These are phyloP conservation scores for Pisolithus sp. DNA, from an alignment of 768 basidiomycete species.

Conservation along the genomic window DNA sequence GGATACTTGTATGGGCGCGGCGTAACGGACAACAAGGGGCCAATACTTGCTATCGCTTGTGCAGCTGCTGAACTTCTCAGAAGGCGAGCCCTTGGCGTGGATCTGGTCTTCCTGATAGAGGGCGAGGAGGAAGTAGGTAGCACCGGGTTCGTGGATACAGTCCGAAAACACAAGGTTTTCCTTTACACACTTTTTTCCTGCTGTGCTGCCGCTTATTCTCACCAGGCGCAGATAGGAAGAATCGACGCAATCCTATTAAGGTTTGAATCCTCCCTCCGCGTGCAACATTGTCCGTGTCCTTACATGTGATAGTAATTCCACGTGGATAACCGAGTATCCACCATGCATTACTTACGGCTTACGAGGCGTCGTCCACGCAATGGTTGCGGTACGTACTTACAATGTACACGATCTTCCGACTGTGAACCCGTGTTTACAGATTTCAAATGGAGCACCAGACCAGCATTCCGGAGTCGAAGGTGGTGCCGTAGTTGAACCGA, in stretches of 20 bases:
- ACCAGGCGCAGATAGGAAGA: constrained; percentile 71
- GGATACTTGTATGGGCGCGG: constrained; percentile 90
- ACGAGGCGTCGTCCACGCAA: constrained; percentile 88
- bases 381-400: constrained; percentile 48
- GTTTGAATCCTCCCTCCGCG: constrained; percentile 29
- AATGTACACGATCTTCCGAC: not conserved
- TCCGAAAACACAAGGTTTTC: constrained; percentile 64
- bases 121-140: constrained; percentile 98
- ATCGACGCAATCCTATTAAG: constrained; percentile 89
- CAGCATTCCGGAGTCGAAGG: constrained; percentile 94
- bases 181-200: not conserved
- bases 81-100: constrained; percentile 68
- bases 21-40: constrained; percentile 93
- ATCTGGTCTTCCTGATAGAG: constrained; percentile 87
- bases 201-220: constrained; percentile 1
- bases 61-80: constrained; percentile 80
- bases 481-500: constrained; percentile 81
- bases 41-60: constrained; percentile 84
- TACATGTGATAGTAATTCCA: constrained; percentile 67
- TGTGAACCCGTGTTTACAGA: constrained; percentile 31
- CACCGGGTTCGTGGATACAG: constrained; percentile 73
- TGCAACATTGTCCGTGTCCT: constrained; percentile 3
- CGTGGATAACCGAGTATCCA: constrained; percentile 89
- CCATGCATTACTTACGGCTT: constrained; percentile 96
- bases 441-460: constrained; percentile 69